These are phyloP conservation scores for Akanthomyces dipterigenus DNA, from an alignment of 2,329 filamentous ascomycete genomes.

Conservation along the genomic window DNA sequence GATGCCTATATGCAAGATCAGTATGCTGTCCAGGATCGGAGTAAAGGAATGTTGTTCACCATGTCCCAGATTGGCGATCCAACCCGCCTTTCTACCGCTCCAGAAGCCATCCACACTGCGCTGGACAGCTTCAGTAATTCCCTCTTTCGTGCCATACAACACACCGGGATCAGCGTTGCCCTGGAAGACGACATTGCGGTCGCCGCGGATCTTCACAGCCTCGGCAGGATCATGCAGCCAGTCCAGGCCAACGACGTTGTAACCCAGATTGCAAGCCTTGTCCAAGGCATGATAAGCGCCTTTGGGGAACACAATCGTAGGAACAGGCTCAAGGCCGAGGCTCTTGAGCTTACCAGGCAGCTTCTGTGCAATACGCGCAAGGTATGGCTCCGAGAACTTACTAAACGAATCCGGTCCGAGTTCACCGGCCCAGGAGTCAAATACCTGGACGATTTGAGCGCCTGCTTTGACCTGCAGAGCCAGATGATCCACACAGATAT, in stretches of 20 bases:
- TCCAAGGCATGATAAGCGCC: conserved; percentile 94
- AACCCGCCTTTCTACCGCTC: conserved; percentile 72
- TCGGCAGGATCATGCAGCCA: conserved; percentile 88
- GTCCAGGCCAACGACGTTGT: conserved; percentile 89
- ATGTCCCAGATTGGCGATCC: conserved; percentile 96
- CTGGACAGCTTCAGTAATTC: conserved; percentile 76
- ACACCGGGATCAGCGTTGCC: conserved; percentile 95
- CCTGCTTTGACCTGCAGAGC: conserved; percentile 88
- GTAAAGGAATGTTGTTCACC: conserved; percentile 47
- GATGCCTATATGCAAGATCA: conserved; percentile 53
- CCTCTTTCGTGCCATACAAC: conserved; percentile 74
- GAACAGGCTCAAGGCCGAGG: conserved; percentile 71
- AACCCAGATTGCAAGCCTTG: conserved; percentile 77
- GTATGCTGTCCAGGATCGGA: background rate
- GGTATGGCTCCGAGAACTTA: conserved; percentile 78
- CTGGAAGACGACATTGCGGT: conserved; percentile 72
- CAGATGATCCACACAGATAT: conserved; percentile 91
- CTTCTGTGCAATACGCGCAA: conserved; percentile 74
- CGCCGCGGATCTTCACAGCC: conserved; percentile 71
- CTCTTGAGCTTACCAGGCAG: conserved; percentile 69
- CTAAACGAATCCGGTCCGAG: conserved; percentile 78
- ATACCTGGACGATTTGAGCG: conserved; percentile 90
- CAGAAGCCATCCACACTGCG: conserved; percentile 84
- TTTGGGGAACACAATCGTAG: conserved; percentile 98
- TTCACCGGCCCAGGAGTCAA: conserved; percentile 97